phyloP scores from a whole-genome alignment of 2,329 filamentous ascomycete genomes.

The Curvularia eragrostidis region DNA sequence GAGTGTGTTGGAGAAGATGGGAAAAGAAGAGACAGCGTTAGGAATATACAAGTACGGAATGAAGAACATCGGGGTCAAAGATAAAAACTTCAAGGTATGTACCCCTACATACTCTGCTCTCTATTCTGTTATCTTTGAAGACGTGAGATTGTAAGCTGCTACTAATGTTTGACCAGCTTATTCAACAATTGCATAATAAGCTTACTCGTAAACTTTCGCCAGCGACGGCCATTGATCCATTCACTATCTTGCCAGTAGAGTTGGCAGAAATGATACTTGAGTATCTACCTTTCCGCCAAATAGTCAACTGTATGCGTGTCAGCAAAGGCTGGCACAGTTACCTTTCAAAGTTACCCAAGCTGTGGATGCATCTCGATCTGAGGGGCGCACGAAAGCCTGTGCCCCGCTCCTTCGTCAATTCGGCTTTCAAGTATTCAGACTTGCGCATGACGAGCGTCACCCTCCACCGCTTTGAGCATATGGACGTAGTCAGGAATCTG shows the following conservation, averaged over 20 bases:
- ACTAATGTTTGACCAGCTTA: conserved; percentile 39
- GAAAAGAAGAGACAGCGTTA: conserved; percentile 60
- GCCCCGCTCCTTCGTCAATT: conserved; percentile 50
- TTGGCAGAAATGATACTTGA: conserved; percentile 60
- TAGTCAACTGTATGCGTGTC: conserved; percentile 61
- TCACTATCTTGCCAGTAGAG: conserved; percentile 62
- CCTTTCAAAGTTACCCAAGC: conserved; percentile 53
- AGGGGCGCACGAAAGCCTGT: conserved; percentile 54
- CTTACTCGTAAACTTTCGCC: conserved; percentile 53
- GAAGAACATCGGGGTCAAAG: conserved; percentile 55
- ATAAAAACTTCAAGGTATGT: conserved; percentile 42
- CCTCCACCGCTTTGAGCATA: conserved; percentile 48
- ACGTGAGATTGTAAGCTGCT: too few relatives aligned
- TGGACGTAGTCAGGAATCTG: conserved; percentile 52
- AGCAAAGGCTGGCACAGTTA: conserved; percentile 63
- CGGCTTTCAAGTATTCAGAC: conserved; percentile 52
- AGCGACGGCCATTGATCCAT: conserved; percentile 57
- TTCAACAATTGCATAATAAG: conserved; percentile 57
- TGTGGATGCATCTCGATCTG: conserved; percentile 64
- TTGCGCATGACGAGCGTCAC: conserved; percentile 44
- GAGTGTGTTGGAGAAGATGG: conserved; percentile 56
- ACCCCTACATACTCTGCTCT: not conserved
- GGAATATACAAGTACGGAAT: conserved; percentile 66
- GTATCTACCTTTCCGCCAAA: conserved; percentile 60
- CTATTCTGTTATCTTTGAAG: not conserved